Conservation (phyloP, 208 protist genomes). For the Leishmania amazonensis region DNA sequence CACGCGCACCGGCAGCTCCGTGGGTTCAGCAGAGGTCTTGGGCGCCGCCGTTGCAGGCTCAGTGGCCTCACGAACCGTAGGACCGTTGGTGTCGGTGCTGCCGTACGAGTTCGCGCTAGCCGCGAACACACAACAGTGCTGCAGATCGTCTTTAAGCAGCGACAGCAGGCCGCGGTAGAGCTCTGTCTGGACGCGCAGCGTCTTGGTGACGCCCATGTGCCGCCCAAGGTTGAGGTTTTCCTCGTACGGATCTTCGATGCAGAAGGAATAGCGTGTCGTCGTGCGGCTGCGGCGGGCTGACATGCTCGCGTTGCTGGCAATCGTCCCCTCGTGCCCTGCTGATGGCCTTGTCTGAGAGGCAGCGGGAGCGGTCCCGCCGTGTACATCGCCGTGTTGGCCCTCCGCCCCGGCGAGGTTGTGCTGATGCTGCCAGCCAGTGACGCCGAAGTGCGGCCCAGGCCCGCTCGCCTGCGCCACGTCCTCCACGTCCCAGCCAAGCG, state of each 20-base stretch:
- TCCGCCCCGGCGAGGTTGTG: slow-evolving; percentile 4
- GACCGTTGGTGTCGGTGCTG: not conserved
- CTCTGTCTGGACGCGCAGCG: slow-evolving; percentile 81
- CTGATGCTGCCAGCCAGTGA: not conserved
- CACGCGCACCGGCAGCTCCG: slow-evolving; percentile 42
- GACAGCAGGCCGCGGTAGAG: slow-evolving; percentile 77
- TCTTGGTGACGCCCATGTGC: slow-evolving; percentile 88
- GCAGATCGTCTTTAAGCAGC: slow-evolving; percentile 72
- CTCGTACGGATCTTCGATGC: slow-evolving; percentile 93
- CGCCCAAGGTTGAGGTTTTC: slow-evolving; percentile 85
- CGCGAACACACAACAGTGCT: slow-evolving; percentile 75
- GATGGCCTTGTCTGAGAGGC: not conserved
- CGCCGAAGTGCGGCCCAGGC: not conserved
- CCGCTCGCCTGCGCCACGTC: slow-evolving; percentile 30
- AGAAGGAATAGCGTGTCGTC: slow-evolving; percentile 76
- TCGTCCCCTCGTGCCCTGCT: not conserved
- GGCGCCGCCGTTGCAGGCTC: not conserved
- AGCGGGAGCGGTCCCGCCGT: slow-evolving; percentile 11
- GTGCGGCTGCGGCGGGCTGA: slow-evolving; percentile 27
- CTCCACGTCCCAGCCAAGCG: slow-evolving; percentile 79
- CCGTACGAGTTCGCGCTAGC: slow-evolving; percentile 24
- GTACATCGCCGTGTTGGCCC: not conserved
- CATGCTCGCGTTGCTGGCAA: not conserved
- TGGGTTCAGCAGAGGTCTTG: slow-evolving; percentile 1
- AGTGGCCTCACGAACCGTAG: slow-evolving; percentile 10